These are phyloP conservation scores for Colletotrichum cereale DNA, from an alignment of 2,329 filamentous ascomycete species.

Conservation along the genomic window DNA sequence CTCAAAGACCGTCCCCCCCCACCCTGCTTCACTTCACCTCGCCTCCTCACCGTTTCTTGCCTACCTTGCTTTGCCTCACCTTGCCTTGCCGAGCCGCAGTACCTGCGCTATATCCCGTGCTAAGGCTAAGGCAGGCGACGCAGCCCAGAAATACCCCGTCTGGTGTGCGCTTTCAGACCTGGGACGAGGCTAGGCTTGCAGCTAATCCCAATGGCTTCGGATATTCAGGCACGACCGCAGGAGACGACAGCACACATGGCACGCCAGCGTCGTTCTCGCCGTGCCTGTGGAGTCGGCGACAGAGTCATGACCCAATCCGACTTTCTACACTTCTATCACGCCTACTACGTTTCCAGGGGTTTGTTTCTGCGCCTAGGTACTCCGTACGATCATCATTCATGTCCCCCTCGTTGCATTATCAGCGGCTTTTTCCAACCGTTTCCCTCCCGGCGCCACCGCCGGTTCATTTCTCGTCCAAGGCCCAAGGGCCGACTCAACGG, in stretches of 20 bases:
- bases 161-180: constrained; percentile 33
- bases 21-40: constrained; percentile 32
- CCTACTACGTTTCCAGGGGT: constrained; percentile 28
- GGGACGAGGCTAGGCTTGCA: constrained; percentile 36
- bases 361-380: constrained; percentile 1
- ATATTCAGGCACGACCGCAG: constrained; percentile 27
- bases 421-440: constrained; percentile 8
- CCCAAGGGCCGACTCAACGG: background rate
- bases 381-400: too few species aligned
- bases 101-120: constrained; percentile 18
- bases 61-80: constrained; percentile 9
- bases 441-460: constrained; percentile 25
- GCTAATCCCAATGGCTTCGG: constrained; percentile 14
- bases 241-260: background rate
- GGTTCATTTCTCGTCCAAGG: background rate
- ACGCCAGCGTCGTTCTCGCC: constrained; percentile 17
- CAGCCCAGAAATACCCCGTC: constrained; percentile 28
- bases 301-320: constrained; percentile 5
- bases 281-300: constrained; percentile 19
- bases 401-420: background rate
- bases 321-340: constrained; percentile 8
- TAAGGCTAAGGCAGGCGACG: background rate
- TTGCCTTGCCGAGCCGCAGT: constrained; percentile 18
- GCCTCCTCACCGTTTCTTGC: constrained; percentile 28
- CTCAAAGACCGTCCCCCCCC: background rate